Evolutionary conservation across 164 flowering plant genomes (phyloP).

Genomic region (Vitis riparia): DNA sequence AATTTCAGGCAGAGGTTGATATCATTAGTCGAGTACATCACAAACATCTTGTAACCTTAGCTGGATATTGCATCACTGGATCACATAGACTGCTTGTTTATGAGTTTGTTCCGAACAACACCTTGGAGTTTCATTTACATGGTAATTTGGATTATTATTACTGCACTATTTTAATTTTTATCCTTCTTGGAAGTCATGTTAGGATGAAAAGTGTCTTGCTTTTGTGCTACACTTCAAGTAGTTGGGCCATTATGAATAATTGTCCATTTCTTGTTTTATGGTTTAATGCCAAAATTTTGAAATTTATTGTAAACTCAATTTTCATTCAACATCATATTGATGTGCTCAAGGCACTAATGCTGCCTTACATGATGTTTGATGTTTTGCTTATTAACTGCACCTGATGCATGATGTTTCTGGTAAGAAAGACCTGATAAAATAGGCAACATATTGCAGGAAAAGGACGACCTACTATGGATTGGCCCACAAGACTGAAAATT

Average conservation of each 20-base stretch:
- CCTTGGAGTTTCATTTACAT: slow-evolving; percentile 91
- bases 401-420: not conserved
- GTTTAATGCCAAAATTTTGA: not conserved
- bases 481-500: slow-evolving; percentile 75
- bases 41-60: slow-evolving; percentile 89
- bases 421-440: not conserved
- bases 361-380: not conserved
- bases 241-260: no score
- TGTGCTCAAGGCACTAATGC: not conserved
- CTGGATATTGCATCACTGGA: slow-evolving; percentile 87
- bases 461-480: slow-evolving; percentile 84
- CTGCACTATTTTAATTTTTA: not conserved
- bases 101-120: slow-evolving; percentile 93
- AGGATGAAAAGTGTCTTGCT: not conserved
- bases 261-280: not conserved
- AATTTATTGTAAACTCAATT: not conserved
- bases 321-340: not conserved
- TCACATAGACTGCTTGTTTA: slow-evolving; percentile 83
- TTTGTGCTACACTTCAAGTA: not conserved
- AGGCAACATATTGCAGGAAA: slow-evolving; percentile 54
- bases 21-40: slow-evolving; percentile 96
- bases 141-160: slow-evolving; percentile 35
- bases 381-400: not conserved
- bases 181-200: no score
- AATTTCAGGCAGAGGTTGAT: slow-evolving; percentile 96